These are phyloP conservation scores for Dioszegia aurantiaca DNA, from an alignment of 768 basidiomycete species.

Conservation along the genomic window DNA sequence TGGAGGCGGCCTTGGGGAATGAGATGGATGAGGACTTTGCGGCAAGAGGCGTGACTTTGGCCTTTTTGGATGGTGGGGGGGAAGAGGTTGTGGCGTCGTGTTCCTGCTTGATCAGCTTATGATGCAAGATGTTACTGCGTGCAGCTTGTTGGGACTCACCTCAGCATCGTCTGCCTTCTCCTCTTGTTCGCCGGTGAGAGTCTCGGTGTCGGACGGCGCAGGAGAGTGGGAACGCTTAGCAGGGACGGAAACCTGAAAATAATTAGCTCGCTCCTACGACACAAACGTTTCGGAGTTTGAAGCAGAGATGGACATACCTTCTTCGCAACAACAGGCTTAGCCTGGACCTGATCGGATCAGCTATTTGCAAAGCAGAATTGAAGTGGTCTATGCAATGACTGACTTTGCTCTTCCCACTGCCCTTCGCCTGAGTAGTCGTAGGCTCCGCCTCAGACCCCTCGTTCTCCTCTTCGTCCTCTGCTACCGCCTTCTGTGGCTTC, in stretches of 20 bases:
- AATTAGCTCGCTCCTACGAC: no score
- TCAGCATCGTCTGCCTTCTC: background rate
- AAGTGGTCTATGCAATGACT: background rate
- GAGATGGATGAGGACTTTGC: background rate
- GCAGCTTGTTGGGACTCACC: background rate
- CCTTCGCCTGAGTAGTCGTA: background rate
- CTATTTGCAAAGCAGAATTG: background rate
- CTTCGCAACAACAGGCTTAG: background rate
- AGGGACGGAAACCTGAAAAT: background rate
- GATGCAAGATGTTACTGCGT: no score
- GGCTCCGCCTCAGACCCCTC: background rate
- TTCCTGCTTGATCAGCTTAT: background rate
- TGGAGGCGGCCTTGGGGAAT: background rate
- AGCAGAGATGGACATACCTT: background rate
- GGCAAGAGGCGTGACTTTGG: conserved; percentile 2
- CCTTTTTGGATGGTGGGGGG: conserved; percentile 10
- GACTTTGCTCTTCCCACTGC: background rate
- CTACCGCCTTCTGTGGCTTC: background rate
- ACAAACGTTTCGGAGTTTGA: background rate
- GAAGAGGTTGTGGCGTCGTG: background rate
- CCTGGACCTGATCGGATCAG: background rate
- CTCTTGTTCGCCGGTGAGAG: background rate
- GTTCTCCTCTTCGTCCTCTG: background rate
- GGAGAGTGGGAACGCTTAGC: conserved; percentile 1
- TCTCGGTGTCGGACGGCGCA: background rate